Base-by-base conservation (phyloP, 2,329 filamentous ascomycete genomes). In the Fusarium austroafricanum region DNA sequence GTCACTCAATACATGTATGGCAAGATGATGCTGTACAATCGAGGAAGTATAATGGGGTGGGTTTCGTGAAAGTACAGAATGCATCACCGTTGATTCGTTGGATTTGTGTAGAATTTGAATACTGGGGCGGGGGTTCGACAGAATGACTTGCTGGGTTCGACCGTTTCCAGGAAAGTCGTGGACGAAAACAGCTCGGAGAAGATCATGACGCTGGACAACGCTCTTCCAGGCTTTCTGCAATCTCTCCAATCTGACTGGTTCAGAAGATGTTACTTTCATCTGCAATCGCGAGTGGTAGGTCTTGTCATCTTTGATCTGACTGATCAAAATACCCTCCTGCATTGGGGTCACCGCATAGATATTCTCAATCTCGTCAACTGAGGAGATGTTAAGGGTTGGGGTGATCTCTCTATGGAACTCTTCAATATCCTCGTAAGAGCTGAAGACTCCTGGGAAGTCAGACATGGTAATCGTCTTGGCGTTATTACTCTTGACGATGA, bases 311-410 rank as follows among this genome's bases (percentile, higher is more conserved):
- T 56, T 56, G 38, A 20, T 21, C 21, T 56, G 54, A 21, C 20
- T 20, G 29, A 56, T 56, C n/a, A 56, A 11, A 15, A 56, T 56
- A 21, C 44, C 54, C 17, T 56, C 44, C 20, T 56, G 54, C 44
- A 33, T 50, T 2, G 54, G 54, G 1, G 44, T n/a, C 3, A 21
- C 18, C 1, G 54, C 6, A 43, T 49, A 56, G 12, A 56, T 56
- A 1, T 56, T 37, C 10, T 49, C 54, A 38, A 56, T 44, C 11
- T 56, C 44, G 5, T 47, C 37, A 11, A 50, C 10, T 14, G 44
- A 37, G 5, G n/a, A 15, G 7, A 56, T 56, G 9, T 18, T 44
- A 4, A 56, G 29, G 3, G 10, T 21, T 12, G 54, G 37, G 0
- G 38, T n/a, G 1, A 56, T 18, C n/a, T 12, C 28, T 3, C 14